Conservation (phyloP, 192 early-diverging fungal genomes). For the Dispira parvispora region DNA sequence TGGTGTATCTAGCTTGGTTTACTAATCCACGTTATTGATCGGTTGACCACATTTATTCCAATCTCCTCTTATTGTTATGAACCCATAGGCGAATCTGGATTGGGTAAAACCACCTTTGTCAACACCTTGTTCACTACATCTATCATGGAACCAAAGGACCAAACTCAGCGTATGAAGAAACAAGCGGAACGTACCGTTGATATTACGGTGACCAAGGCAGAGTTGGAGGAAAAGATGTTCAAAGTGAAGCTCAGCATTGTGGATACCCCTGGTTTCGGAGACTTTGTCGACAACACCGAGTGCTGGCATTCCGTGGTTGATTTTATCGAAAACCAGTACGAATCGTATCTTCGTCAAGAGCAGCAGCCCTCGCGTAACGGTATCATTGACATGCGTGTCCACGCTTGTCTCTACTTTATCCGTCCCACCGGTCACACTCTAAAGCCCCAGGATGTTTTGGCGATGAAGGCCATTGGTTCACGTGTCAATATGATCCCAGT, state of each 20-base stretch:
- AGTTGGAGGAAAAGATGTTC: conserved; percentile 98
- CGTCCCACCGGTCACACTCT: conserved; percentile 89
- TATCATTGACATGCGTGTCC: conserved; percentile 86
- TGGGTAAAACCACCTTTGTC: conserved; percentile 97
- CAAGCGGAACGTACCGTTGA: conserved; percentile 91
- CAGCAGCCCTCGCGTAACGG: conserved; percentile 68
- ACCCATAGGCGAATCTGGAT: conserved; percentile 82
- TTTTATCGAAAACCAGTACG: conserved; percentile 98
- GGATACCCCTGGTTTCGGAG: conserved; percentile 79
- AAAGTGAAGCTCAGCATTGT: conserved; percentile 89
- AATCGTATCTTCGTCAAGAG: conserved; percentile 84
- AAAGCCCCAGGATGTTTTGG: conserved; percentile 87
- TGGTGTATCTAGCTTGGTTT: no score
- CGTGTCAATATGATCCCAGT: conserved; percentile 97
- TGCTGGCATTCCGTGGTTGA: conserved; percentile 97
- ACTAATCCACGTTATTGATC: no score
- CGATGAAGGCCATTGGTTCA: conserved; percentile 92
- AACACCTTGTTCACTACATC: conserved; percentile 96
- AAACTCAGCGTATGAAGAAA: conserved; percentile 68
- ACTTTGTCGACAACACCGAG: conserved; percentile 85
- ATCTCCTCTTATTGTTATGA: background rate
- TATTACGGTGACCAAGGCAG: conserved; percentile 96
- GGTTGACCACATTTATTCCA: no score
- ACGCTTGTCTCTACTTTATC: conserved; percentile 98
- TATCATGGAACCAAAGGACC: conserved; percentile 80